phyloP scores from a whole-genome alignment of 2,329 filamentous ascomycete genomes.

The Diplodia seriata region DNA sequence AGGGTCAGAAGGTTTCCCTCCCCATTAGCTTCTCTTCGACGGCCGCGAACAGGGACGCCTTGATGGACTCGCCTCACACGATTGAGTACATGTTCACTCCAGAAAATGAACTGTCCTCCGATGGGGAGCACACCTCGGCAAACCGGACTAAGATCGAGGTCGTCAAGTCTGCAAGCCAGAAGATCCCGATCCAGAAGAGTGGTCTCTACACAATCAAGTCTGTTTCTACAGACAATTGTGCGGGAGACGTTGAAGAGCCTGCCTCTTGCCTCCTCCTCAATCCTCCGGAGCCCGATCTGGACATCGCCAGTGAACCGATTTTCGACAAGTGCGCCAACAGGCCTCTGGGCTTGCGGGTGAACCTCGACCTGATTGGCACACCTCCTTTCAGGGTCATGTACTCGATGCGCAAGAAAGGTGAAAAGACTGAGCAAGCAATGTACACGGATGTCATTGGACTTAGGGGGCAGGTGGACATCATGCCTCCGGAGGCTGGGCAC shows the following conservation, averaged over 20 bases:
- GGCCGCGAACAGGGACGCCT: slow-evolving; percentile 56
- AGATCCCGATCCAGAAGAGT: slow-evolving; percentile 73
- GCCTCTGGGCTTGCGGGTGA: slow-evolving; percentile 86
- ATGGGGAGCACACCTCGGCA: slow-evolving; percentile 68
- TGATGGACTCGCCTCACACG: slow-evolving; percentile 70
- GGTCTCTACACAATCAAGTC: slow-evolving; percentile 87
- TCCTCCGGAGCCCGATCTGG: slow-evolving; percentile 82
- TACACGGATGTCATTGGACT: slow-evolving; percentile 70
- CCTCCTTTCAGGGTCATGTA: slow-evolving; percentile 89
- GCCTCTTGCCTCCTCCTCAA: slow-evolving; percentile 93
- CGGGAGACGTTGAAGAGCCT: slow-evolving; percentile 89
- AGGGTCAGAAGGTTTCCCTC: slow-evolving; percentile 70
- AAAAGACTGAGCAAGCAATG: slow-evolving; percentile 62
- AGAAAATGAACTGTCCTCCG: slow-evolving; percentile 70
- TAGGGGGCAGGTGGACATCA: slow-evolving; percentile 83
- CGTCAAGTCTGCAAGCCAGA: slow-evolving; percentile 67
- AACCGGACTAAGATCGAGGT: slow-evolving; percentile 63
- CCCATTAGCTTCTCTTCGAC: slow-evolving; percentile 74
- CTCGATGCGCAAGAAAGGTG: slow-evolving; percentile 68
- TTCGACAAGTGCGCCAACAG: slow-evolving; percentile 95
- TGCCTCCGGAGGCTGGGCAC: slow-evolving; percentile 78
- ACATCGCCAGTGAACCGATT: slow-evolving; percentile 78
- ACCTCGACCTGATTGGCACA: slow-evolving; percentile 88
- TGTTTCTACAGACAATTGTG: slow-evolving; percentile 80
- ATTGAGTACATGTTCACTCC: slow-evolving; percentile 84